These are phyloP conservation scores for Talaromyces sp. DNA, from an alignment of 2,329 filamentous ascomycete genomes.

Conservation along the genomic window DNA sequence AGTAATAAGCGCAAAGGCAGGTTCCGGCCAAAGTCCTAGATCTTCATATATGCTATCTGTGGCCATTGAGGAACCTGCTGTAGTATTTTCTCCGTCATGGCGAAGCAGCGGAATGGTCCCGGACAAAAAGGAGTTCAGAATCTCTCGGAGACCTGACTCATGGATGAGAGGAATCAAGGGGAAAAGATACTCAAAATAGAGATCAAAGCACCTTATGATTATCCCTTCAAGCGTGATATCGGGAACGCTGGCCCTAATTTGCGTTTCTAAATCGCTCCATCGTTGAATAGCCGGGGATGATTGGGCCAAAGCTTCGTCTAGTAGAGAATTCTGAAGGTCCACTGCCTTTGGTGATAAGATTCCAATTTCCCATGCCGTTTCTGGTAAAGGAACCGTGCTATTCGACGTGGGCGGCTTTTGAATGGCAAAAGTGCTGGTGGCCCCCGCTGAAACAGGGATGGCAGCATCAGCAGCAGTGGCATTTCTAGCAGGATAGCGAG, in stretches of 20 bases:
- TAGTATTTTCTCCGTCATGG: not conserved
- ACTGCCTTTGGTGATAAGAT: constrained; percentile 8
- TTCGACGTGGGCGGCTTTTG: not conserved
- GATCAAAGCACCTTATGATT: constrained; percentile 29
- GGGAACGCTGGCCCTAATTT: constrained; percentile 4
- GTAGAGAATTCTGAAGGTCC: constrained; percentile 8
- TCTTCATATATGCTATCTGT: not conserved
- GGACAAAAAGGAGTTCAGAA: constrained; percentile 28
- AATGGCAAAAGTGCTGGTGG: not conserved
- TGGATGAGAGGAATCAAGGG: constrained; percentile 42
- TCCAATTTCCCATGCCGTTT: constrained; percentile 9
- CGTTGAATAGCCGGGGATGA: constrained; percentile 9
- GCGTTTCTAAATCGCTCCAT: constrained; percentile 14
- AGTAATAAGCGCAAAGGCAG: constrained; percentile 39
- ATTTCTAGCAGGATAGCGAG: constrained; percentile 5
- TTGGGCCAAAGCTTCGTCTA: constrained; percentile 11
- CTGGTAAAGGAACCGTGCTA: not conserved
- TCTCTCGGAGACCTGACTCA: constrained; percentile 36
- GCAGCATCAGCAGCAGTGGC: not conserved
- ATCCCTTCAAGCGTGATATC: constrained; percentile 10
- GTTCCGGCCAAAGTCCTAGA: constrained; percentile 30
- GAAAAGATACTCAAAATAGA: constrained; percentile 43
- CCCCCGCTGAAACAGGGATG: not conserved
- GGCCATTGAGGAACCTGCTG: not conserved
- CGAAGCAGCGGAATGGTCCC: not conserved